Conservation (phyloP, 1,139 yeast genomes). For the Lodderomyces metapsilosis region DNA sequence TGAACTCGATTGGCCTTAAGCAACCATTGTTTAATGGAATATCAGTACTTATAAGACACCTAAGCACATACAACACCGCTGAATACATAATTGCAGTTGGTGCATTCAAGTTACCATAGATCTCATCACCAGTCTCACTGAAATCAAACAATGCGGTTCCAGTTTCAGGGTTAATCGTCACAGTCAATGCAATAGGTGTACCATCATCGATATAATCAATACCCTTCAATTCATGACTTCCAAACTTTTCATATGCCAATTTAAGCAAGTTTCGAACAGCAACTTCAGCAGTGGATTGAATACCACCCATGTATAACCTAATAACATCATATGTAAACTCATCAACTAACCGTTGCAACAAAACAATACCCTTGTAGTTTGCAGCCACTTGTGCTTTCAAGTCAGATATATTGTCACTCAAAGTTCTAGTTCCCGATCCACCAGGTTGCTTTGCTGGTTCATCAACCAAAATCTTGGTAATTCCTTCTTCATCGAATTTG, state of each 20-base stretch:
- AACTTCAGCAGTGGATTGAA: constrained; percentile 42
- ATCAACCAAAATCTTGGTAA: constrained; percentile 34
- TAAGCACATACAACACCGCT: constrained; percentile 75
- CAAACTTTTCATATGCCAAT: constrained; percentile 35
- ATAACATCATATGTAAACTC: constrained; percentile 36
- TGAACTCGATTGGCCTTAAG: constrained; percentile 63
- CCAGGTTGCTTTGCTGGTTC: constrained; percentile 48
- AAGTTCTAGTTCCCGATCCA: constrained; percentile 45
- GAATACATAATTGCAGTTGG: constrained; percentile 71
- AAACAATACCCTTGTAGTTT: constrained; percentile 39
- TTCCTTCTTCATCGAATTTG: constrained; percentile 40
- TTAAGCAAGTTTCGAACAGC: constrained; percentile 40
- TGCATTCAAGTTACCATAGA: constrained; percentile 45
- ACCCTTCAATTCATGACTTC: constrained; percentile 34
- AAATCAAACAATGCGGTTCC: constrained; percentile 45
- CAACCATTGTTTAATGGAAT: constrained; percentile 88
- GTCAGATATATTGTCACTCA: constrained; percentile 42
- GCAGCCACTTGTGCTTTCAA: constrained; percentile 47
- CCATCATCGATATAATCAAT: constrained; percentile 46
- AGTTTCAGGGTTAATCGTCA: constrained; percentile 31
- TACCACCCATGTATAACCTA: constrained; percentile 42
- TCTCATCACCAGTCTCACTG: constrained; percentile 41
- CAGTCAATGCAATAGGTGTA: constrained; percentile 37
- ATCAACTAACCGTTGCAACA: constrained; percentile 29
- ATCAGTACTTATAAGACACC: constrained; percentile 72